Percentiles rank a stretch among this genome's conserved stretches.
Evolutionary conservation across 495 filamentous ascomycete species (phyloP).

Genomic region (Penicillium cosmopolitanum): DNA sequence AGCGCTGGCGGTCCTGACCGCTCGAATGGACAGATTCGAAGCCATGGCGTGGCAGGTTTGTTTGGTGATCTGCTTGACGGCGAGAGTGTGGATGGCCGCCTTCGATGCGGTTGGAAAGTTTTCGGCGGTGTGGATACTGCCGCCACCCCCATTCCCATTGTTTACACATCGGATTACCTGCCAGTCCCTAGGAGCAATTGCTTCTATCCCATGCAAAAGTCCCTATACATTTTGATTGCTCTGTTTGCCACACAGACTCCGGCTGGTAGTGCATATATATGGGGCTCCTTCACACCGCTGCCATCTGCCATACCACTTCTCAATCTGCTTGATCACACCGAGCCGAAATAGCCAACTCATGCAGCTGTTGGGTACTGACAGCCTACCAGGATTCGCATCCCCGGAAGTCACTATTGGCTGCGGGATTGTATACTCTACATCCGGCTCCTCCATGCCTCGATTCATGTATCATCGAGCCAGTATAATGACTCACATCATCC

Average conservation of each 20-base stretch:
- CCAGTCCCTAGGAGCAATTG: neutral
- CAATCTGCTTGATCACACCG: neutral
- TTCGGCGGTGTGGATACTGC: slow-evolving; percentile 37
- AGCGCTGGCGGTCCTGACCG: slow-evolving; percentile 40
- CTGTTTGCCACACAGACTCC: slow-evolving; percentile 1
- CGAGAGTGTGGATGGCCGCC: slow-evolving; percentile 11
- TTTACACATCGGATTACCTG: neutral
- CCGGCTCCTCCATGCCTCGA: slow-evolving; percentile 15
- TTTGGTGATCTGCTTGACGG: slow-evolving; percentile 18
- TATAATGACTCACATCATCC: slow-evolving; percentile 17
- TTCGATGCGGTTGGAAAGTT: slow-evolving; percentile 28
- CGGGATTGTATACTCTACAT: slow-evolving; percentile 1
- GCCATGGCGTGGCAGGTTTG: slow-evolving; percentile 34
- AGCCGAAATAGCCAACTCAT: neutral
- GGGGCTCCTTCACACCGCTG: slow-evolving; percentile 28
- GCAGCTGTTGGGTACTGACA: neutral
- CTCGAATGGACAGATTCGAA: slow-evolving; percentile 40
- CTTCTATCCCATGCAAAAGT: neutral
- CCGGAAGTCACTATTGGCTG: slow-evolving; percentile 1
- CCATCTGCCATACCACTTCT: slow-evolving; percentile 1
- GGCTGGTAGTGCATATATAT: neutral
- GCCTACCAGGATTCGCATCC: neutral
- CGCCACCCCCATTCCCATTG: neutral
- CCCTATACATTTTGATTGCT: slow-evolving; percentile 12
- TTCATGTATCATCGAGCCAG: slow-evolving; percentile 13